phyloP scores from a whole-genome alignment of 805 yeast genomes.

The Wickerhamomyces hampshirensis region DNA sequence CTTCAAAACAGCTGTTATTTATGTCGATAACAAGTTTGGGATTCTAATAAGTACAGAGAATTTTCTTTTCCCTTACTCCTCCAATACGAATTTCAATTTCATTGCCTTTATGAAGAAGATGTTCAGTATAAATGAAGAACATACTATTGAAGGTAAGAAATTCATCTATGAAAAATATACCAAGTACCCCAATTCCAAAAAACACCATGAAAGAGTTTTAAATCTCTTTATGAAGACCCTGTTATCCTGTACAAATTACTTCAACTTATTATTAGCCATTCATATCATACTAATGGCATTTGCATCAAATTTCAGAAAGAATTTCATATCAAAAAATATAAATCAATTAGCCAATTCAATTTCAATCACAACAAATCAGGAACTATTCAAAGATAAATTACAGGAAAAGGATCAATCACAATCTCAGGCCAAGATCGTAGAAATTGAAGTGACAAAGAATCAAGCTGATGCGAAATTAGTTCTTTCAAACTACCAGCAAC shows the following conservation, averaged over 20 bases:
- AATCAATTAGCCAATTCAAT: slow-evolving; percentile 17
- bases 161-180: background rate
- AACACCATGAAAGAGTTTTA: background rate
- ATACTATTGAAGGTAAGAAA: no score
- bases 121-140: no score
- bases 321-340: slow-evolving; percentile 20
- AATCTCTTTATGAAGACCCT: no score
- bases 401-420: slow-evolving; percentile 11
- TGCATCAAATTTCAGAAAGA: slow-evolving; percentile 21
- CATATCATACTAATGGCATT: slow-evolving; percentile 22
- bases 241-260: slow-evolving; percentile 3
- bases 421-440: slow-evolving; percentile 13
- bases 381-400: slow-evolving; percentile 1
- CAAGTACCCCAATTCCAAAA: background rate
- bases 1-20: slow-evolving; percentile 7
- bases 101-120: background rate
- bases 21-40: slow-evolving; percentile 8
- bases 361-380: slow-evolving; percentile 1
- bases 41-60: slow-evolving; percentile 6
- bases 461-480: slow-evolving; percentile 8
- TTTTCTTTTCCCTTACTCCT: slow-evolving; percentile 20
- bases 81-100: slow-evolving; percentile 5
- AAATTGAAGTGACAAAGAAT: slow-evolving; percentile 14
- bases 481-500: slow-evolving; percentile 1
- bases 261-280: slow-evolving; percentile 19